Base-by-base conservation (phyloP, 129 eudicot genomes). In the Gnaphalium uliginosum region DNA sequence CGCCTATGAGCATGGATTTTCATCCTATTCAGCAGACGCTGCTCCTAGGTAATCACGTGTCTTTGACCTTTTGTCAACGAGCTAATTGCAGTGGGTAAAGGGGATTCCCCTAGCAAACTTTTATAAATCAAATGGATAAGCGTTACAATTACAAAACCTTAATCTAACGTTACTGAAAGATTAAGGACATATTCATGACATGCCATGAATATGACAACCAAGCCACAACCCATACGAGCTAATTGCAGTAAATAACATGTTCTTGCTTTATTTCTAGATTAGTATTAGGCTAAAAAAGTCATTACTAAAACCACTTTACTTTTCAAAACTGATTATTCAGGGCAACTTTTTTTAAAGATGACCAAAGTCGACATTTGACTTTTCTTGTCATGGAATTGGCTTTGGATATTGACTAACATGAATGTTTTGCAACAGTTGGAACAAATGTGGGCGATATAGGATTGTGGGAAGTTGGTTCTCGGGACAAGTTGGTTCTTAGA, bases 1-100 rank as follows among this genome's bases (percentile, higher is more conserved):
- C 96, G 83, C 92, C 93, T 64, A 93, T 84, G 96, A 93, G 94
- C 89, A 89, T 93, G 96, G 98, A 93, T 83, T 93, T 87, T 73
- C 98, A 93, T 82, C 98, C 98, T 24, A 69, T 70, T 35, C 94
- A 93, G 58, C 95, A 87, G 62, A 89, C 96, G 9, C 72, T 90
- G 67, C 96, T 93, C 67, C 79, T 93, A 69, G 96, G 98, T 93
- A 57, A 5, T 48, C 19, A 27, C 19, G 54, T 78, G 54, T 15
- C 48, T 69, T 78, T 43, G 41, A 61, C 15, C n/a, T 22, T 77
- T 37, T 19, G 21, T 35, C 53, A 75, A 64, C 8, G 46, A 13
- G 6, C 43, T 29, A 29, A 59, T 64, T 19, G 29, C 24, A 1
- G 4, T 17, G n/a, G n/a, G n/a, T n/a, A n/a, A n/a, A n/a, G n/a